phyloP scores from a whole-genome alignment of 495 filamentous ascomycete species.

The Penicillium tannophilum region DNA sequence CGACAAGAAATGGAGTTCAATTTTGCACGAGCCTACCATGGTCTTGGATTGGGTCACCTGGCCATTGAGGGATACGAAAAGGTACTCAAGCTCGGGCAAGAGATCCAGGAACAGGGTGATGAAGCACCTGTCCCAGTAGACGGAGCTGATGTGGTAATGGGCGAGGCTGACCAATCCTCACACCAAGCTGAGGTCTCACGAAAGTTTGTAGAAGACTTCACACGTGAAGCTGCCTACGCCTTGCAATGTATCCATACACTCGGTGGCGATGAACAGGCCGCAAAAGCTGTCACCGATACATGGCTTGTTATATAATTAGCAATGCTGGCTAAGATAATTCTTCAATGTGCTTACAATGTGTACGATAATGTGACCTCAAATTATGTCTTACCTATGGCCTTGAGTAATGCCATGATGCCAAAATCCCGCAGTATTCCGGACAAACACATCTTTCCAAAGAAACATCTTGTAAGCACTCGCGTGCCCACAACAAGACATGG shows the following conservation, averaged over 20 bases:
- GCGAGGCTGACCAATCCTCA: slow-evolving; percentile 19
- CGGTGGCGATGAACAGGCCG: slow-evolving; percentile 58
- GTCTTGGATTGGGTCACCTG: slow-evolving; percentile 75
- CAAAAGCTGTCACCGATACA: slow-evolving; percentile 58
- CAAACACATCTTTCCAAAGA: no score
- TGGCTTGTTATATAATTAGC: slow-evolving; percentile 54
- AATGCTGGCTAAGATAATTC: not conserved
- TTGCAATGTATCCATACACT: slow-evolving; percentile 69
- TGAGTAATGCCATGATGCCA: not conserved
- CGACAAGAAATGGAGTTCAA: slow-evolving; percentile 90
- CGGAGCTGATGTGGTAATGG: slow-evolving; percentile 30
- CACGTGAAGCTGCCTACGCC: slow-evolving; percentile 74
- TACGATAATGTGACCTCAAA: not conserved
- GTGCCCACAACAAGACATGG: no score
- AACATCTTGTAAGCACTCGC: no score
- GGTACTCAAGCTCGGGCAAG: slow-evolving; percentile 49
- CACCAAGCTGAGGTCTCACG: slow-evolving; percentile 13
- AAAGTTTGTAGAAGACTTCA: slow-evolving; percentile 61
- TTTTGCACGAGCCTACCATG: slow-evolving; percentile 76
- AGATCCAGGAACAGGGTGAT: slow-evolving; percentile 34
- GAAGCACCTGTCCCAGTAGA: slow-evolving; percentile 18
- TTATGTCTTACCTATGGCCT: not conserved
- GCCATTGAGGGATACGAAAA: slow-evolving; percentile 75
- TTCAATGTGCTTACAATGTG: not conserved
- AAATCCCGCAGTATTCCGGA: not conserved